Base-by-base conservation (phyloP, 2,329 filamentous ascomycete species). In the Cladobotryum protrusum region DNA sequence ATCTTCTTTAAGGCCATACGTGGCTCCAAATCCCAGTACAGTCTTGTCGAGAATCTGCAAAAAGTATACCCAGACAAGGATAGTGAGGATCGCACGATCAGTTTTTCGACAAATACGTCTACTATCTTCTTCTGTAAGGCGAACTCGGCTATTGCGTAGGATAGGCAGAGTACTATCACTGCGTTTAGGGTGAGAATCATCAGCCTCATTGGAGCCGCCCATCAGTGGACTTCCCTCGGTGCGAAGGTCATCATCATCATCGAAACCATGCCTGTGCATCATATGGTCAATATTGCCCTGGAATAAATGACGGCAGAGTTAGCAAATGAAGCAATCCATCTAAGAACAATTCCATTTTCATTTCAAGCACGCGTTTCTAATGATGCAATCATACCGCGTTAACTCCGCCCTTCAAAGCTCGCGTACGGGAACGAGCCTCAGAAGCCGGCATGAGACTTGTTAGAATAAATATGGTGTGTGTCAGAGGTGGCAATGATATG, bases 31-130 rank as follows among this genome's bases (percentile, higher is more conserved):
- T 9, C 77, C 77, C 0, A 83, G 69, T 0, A 79, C 74, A 1
- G 73, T 70, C 61, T 82, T 82, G 64, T 82, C 78, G n/a, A 82
- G 70, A 34, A 81, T 68, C 54, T 79, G 76, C 12, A 81, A 67
- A 57, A 81, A 80, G 60, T 80, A 80, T n/a, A 79, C 75, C 77
- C 77, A 80, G 43, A 77, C 61, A 1, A 81, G 69, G 44, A 81
- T 72, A 3, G 61, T 58, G 1, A 86, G 70, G 48, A 86, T 81
- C 24, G 72, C 71, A 44, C 70, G 72, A 59, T 86, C 83, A 1
- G 81, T 85, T 63, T 84, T 83, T 39, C 72, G 73, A 20, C 76
- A 72, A 53, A 85, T 83, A 9, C 75, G 73, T 3, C 53, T 50
- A 19, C 52, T 59, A 40, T 61, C 57, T 12, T 56, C 53, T 14